Evolutionary conservation across 768 basidiomycete genomes (phyloP).

Genomic region (Xanthoconium purpureum): DNA sequence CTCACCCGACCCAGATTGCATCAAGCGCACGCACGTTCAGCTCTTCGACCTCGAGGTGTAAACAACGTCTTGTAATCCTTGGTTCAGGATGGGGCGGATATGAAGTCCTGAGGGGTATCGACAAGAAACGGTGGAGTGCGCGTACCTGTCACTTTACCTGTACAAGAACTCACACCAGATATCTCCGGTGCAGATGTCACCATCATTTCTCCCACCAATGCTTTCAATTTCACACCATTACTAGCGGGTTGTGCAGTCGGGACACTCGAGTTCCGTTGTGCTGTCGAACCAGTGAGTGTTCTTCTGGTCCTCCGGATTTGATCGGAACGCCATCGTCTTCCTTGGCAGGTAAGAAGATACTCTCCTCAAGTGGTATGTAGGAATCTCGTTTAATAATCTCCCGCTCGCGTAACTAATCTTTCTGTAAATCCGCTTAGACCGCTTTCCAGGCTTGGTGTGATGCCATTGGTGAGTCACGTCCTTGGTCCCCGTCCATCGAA

Average conservation of each 20-base stretch:
- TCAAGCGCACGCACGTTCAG: conserved; percentile 35
- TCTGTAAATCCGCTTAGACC: conserved; percentile 34
- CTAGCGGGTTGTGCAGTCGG: conserved; percentile 67
- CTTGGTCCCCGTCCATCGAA: background rate
- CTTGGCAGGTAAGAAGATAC: conserved; percentile 49
- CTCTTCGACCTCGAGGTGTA: conserved; percentile 32
- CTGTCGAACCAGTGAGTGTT: conserved; percentile 69
- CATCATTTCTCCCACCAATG: conserved; percentile 56
- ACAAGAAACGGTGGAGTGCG: conserved; percentile 72
- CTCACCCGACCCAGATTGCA: background rate
- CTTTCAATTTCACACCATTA: conserved; percentile 44
- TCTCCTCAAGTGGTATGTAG: conserved; percentile 51
- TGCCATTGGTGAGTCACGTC: conserved; percentile 47
- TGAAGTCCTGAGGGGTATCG: conserved; percentile 59
- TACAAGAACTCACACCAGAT: background rate
- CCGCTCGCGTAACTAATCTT: background rate
- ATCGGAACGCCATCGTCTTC: background rate
- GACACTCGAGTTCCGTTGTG: conserved; percentile 78
- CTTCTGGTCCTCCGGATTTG: background rate
- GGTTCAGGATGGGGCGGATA: conserved; percentile 83
- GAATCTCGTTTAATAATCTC: background rate
- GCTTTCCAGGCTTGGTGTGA: conserved; percentile 79
- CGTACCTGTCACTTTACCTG: conserved; percentile 1
- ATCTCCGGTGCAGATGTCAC: conserved; percentile 51
- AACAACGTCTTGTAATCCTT: conserved; percentile 57